Base-by-base conservation (phyloP, 208 protist genomes). In the Crithidia fasciculata region DNA sequence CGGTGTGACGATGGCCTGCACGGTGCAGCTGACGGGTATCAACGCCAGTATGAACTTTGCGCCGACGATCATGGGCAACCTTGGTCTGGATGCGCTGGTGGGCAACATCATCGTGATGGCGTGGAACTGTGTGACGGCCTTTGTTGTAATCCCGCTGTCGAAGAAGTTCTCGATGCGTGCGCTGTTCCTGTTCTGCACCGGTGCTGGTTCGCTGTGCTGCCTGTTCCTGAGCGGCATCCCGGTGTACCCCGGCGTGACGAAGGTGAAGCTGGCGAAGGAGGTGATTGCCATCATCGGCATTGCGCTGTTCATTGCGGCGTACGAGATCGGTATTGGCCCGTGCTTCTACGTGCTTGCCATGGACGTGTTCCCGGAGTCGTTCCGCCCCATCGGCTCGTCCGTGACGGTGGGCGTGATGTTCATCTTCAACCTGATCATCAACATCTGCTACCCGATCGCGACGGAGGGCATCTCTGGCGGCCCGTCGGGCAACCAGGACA, bases 51-150 rank as follows among this genome's bases (percentile, higher is more conserved):
- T 86, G 77, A 87, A 77, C 72, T 89, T 82, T 58, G 81, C 81
- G 8, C 81, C 81, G 18, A 82, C 13, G 19, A 86, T 89, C 63
- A 80, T 69, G 53, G 57, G 39, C 13, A 75, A 41, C 45, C 58
- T 80, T 52, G 76, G 73, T 45, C 54, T 82, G 16, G 55, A 50
- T 5, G 72, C 78, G 47, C 77, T 89, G 16, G 56, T 75, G 36
- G 85, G 85, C 65, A 89, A 86, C 69, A 50, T 89, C 56, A 56
- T 86, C 41, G 64, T 89, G 15, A 89, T 89, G 85, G 47, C 49
- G 10, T 89, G 85, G 82, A 87, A 89, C 71, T 80, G 78, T 47
- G 60, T 82, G 18, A 72, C 75, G 2, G 64, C 78, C 16, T 59
- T 84, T 39, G 8, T 36, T 9, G 78, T 80, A 36, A 74, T 89